Percentiles rank a stretch among this genome's conserved stretches.
phyloP scores from a whole-genome alignment of 2,329 filamentous ascomycete genomes.

The Bipolaris oryzae region DNA sequence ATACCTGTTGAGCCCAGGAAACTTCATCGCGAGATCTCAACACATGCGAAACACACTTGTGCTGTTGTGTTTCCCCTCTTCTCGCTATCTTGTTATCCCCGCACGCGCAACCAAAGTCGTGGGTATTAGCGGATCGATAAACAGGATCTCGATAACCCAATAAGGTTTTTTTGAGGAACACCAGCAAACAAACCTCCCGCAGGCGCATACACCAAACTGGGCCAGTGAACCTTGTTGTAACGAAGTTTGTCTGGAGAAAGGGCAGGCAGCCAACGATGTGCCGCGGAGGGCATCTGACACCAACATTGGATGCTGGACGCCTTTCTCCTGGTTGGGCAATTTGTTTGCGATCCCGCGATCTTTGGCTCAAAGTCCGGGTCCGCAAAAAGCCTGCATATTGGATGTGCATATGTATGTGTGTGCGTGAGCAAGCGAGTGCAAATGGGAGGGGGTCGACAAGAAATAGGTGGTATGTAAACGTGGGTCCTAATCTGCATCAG shows the following conservation, averaged over 20 bases:
- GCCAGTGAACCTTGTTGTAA: neutral
- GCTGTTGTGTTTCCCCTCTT: neutral
- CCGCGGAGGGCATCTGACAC: neutral
- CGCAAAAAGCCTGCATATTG: neutral
- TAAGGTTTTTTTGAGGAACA: too few relatives aligned
- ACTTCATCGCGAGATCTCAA: neutral
- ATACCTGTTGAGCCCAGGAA: neutral
- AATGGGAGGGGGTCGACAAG: neutral
- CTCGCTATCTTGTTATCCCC: neutral
- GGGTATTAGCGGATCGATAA: neutral
- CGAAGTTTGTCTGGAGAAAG: neutral
- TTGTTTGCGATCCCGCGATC: slow-evolving; percentile 6
- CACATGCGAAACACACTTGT: neutral
- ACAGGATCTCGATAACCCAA: slow-evolving; percentile 3
- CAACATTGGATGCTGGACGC: too few relatives aligned
- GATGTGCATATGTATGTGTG: neutral
- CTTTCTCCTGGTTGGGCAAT: neutral
- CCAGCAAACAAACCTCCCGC: neutral
- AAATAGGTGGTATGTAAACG: neutral
- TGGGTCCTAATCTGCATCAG: neutral
- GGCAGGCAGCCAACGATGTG: neutral
- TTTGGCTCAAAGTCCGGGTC: neutral
- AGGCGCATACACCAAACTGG: slow-evolving; percentile 4
- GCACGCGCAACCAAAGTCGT: neutral
- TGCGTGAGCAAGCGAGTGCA: neutral